A percentile compares a stretch with the other conserved stretches of the same genome.
These are phyloP conservation scores for Saturnispora halmiae DNA, from an alignment of 805 yeast species.

Conservation along the genomic window DNA sequence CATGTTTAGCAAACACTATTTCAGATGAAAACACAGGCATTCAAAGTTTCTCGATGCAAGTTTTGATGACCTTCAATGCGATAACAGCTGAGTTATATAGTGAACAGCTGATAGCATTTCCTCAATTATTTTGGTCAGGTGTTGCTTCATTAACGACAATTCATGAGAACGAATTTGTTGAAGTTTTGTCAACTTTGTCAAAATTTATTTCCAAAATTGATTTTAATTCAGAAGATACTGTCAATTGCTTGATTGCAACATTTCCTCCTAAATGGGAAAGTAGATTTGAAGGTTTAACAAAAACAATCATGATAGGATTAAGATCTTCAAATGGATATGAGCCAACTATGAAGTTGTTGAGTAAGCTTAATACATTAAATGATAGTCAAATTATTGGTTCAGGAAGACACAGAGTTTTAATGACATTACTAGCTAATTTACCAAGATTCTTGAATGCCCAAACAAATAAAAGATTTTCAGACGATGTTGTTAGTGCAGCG, in stretches of 20 bases:
- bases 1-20: conserved; percentile 84
- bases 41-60: conserved; percentile 96
- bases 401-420: conserved; percentile 56
- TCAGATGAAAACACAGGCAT: conserved; percentile 84
- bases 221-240: conserved; percentile 75
- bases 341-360: conserved; percentile 63
- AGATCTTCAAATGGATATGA: conserved; percentile 76
- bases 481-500: conserved; percentile 46
- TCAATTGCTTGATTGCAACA: conserved; percentile 69
- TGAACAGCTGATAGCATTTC: conserved; percentile 72
- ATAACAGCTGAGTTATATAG: conserved; percentile 78
- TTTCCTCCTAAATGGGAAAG: conserved; percentile 98
- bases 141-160: conserved; percentile 86
- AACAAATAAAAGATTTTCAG: conserved; percentile 42
- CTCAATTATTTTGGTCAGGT: conserved; percentile 91
- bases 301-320: conserved; percentile 69
- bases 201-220: conserved; percentile 84
- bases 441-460: conserved; percentile 82
- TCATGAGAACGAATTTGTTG: conserved; percentile 89
- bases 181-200: conserved; percentile 70
- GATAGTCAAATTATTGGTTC: conserved; percentile 74
- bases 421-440: conserved; percentile 66
- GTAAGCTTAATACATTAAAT: conserved; percentile 54
- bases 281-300: conserved; percentile 79
- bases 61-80: conserved; percentile 90